Evolutionary conservation across 768 basidiomycete species (phyloP).

Genomic region (Pisolithus microcarpus): DNA sequence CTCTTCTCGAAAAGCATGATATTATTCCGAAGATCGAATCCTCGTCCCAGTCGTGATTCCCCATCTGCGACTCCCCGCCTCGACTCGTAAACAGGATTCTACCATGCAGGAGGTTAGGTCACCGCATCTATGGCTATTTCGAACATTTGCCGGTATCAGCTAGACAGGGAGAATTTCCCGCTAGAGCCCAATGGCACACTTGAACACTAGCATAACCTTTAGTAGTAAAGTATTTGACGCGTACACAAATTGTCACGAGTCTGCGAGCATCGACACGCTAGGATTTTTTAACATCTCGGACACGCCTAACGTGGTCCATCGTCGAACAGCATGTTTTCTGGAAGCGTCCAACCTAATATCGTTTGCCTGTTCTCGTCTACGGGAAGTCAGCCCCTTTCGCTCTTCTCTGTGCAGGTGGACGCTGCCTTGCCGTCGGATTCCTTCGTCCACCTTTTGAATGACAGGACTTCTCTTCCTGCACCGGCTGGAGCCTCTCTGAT

Average conservation of each 20-base stretch:
- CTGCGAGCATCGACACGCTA: too few relatives aligned
- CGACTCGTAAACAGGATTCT: too few relatives aligned
- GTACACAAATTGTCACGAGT: too few relatives aligned
- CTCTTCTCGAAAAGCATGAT: slow-evolving; percentile 62
- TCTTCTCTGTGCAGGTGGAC: slow-evolving; percentile 48
- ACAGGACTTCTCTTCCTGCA: slow-evolving; percentile 41
- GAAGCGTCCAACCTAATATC: slow-evolving; percentile 51
- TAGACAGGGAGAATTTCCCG: too few relatives aligned
- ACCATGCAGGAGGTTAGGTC: neutral
- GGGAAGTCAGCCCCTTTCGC: slow-evolving; percentile 48
- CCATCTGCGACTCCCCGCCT: neutral
- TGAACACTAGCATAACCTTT: too few relatives aligned
- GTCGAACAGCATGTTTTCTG: slow-evolving; percentile 42
- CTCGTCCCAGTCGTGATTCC: neutral
- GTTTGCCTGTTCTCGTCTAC: slow-evolving; percentile 77
- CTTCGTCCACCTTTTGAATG: slow-evolving; percentile 56
- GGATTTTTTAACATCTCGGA: too few relatives aligned
- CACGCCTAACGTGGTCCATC: neutral
- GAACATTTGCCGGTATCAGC: too few relatives aligned
- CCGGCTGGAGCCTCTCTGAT: slow-evolving; percentile 41
- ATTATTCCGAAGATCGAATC: slow-evolving; percentile 50
- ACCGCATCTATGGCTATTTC: neutral
- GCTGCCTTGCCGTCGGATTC: slow-evolving; percentile 52
- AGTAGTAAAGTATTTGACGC: too few relatives aligned
- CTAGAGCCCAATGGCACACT: too few relatives aligned